Evolutionary conservation across 2,329 filamentous ascomycete genomes (phyloP).

Genomic region (Teratosphaeria zuluensis): DNA sequence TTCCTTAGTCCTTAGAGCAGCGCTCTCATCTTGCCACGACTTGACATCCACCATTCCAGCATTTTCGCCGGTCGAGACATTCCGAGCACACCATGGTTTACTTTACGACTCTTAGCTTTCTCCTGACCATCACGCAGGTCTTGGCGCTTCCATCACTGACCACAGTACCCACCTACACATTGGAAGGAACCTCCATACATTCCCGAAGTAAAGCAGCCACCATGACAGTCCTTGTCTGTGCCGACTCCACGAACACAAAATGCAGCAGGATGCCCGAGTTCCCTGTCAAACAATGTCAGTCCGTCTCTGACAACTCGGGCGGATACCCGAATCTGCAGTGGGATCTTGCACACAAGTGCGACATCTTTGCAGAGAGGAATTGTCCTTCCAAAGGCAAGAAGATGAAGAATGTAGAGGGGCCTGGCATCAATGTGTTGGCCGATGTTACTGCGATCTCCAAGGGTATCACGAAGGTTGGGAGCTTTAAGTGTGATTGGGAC

Average conservation of each 20-base stretch:
- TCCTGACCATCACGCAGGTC: neutral
- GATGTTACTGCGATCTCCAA: neutral
- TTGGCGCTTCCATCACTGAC: neutral
- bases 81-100: neutral
- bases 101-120: neutral
- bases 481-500: neutral
- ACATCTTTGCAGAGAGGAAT: neutral
- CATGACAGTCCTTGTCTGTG: neutral
- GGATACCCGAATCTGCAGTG: neutral
- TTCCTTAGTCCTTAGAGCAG: neutral
- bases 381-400: neutral
- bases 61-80: neutral
- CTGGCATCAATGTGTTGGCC: neutral
- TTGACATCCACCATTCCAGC: neutral
- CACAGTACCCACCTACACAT: neutral
- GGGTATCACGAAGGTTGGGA: neutral
- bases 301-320: neutral
- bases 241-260: neutral
- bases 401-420: neutral
- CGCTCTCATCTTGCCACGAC: neutral
- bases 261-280: neutral
- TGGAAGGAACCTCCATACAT: neutral
- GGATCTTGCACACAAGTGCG: neutral
- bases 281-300: neutral
- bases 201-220: neutral